These are phyloP conservation scores for Forsythia viridissima DNA, from an alignment of 257 asterid species.

Conservation along the genomic window DNA sequence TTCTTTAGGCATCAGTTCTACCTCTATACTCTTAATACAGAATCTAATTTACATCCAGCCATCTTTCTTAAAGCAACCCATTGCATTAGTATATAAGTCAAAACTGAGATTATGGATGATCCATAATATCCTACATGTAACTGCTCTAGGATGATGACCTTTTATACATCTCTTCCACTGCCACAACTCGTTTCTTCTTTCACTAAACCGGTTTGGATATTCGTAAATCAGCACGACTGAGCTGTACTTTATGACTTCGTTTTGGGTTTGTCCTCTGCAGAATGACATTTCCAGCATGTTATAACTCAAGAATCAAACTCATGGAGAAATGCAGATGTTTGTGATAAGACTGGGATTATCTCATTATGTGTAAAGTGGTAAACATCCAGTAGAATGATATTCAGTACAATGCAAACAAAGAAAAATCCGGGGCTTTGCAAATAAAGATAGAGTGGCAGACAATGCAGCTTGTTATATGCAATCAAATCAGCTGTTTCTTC, in stretches of 20 bases:
- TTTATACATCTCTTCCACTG: background rate
- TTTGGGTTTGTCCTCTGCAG: conserved; percentile 49
- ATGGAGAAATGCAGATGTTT: background rate
- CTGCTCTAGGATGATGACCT: background rate
- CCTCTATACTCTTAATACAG: background rate
- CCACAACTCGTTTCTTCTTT: background rate
- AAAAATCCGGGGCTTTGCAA: background rate
- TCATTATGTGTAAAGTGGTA: background rate
- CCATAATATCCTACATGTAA: background rate
- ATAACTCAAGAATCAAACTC: background rate
- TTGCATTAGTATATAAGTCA: background rate
- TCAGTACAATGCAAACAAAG: background rate
- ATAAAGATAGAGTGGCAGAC: background rate
- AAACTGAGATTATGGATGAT: conserved; percentile 18
- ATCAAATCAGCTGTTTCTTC: no score
- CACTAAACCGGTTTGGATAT: background rate
- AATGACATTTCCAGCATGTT: background rate
- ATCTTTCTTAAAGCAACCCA: background rate
- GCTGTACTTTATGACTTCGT: background rate
- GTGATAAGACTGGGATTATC: background rate
- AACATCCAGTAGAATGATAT: background rate
- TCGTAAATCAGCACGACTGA: background rate
- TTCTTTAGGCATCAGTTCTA: background rate
- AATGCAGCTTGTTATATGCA: background rate
- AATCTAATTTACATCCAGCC: background rate